Evolutionary conservation across 208 protist genomes (phyloP).

Genomic region (Leishmania tarentolae): DNA sequence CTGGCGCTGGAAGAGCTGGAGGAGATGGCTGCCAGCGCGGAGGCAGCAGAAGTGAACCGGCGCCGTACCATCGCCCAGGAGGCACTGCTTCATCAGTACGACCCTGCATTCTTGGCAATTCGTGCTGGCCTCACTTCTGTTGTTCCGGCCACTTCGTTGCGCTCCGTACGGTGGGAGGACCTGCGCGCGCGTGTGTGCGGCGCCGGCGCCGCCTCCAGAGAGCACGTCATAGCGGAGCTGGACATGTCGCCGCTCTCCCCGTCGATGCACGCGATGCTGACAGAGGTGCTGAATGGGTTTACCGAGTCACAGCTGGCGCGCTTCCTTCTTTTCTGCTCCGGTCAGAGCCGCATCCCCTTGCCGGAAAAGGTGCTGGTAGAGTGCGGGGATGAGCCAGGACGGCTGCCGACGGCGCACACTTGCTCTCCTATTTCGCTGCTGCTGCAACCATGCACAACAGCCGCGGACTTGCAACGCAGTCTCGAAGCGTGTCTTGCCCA

Average conservation of each 20-base stretch:
- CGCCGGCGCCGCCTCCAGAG: conserved; percentile 39
- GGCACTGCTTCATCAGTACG: conserved; percentile 83
- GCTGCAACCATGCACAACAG: conserved; percentile 74
- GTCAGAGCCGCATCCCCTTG: conserved; percentile 81
- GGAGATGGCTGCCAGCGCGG: conserved; percentile 21
- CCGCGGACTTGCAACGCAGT: conserved; percentile 53
- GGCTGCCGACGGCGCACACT: conserved; percentile 86
- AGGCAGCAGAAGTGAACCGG: conserved; percentile 35
- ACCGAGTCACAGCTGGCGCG: conserved; percentile 55
- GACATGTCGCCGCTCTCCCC: conserved; percentile 58
- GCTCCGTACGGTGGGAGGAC: conserved; percentile 81
- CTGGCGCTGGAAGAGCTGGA: conserved; percentile 33
- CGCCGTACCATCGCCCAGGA: conserved; percentile 56
- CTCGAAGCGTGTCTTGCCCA: conserved; percentile 70
- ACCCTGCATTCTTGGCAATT: conserved; percentile 67
- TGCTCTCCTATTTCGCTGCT: conserved; percentile 88
- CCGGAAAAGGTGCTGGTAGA: conserved; percentile 80
- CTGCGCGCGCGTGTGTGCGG: conserved; percentile 85
- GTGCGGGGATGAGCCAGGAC: conserved; percentile 75
- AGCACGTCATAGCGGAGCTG: conserved; percentile 74
- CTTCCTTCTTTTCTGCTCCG: conserved; percentile 88
- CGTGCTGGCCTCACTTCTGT: conserved; percentile 72
- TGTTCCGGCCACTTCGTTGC: conserved; percentile 50
- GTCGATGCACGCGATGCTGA: conserved; percentile 54
- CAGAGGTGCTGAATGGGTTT: conserved; percentile 59